phyloP scores from a whole-genome alignment of 2,329 filamentous ascomycete species.

The Falciphora oryzae region DNA sequence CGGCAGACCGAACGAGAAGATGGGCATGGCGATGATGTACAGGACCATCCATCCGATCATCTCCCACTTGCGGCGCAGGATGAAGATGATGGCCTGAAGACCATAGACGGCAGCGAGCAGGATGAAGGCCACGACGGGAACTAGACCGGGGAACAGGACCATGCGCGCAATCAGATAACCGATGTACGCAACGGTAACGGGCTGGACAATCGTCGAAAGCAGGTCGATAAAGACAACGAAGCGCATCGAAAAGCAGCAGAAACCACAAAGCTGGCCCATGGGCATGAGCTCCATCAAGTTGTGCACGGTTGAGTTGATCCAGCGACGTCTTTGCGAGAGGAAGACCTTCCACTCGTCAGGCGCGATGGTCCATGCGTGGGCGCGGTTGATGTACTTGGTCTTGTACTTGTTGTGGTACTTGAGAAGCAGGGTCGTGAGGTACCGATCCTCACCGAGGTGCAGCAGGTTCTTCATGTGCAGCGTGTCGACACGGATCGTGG shows the following conservation, averaged over 20 bases:
- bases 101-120: constrained; percentile 94
- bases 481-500: constrained; percentile 93
- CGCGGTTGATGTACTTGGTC: constrained; percentile 92
- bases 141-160: constrained; percentile 50
- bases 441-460: constrained; percentile 95
- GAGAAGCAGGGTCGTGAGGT: constrained; percentile 86
- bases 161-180: constrained; percentile 80
- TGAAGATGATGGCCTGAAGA: constrained; percentile 95
- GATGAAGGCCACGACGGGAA: constrained; percentile 84
- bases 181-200: constrained; percentile 85
- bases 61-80: constrained; percentile 94
- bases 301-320: constrained; percentile 99
- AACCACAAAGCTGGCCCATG: constrained; percentile 89
- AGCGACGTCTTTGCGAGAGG: constrained; percentile 95
- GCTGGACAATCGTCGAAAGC: constrained; percentile 85
- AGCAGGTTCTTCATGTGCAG: constrained; percentile 98
- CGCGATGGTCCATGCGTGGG: constrained; percentile 94
- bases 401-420: constrained; percentile 93
- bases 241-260: constrained; percentile 99
- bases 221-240: constrained; percentile 95
- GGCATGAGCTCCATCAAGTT: constrained; percentile 95
- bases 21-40: constrained; percentile 83
- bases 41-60: constrained; percentile 99
- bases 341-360: constrained; percentile 93
- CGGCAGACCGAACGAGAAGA: constrained; percentile 86